A percentile compares a stretch with the other conserved stretches of the same genome.
Evolutionary conservation across 2,329 filamentous ascomycete species (phyloP).

Genomic region (Sporothrix phasma): DNA sequence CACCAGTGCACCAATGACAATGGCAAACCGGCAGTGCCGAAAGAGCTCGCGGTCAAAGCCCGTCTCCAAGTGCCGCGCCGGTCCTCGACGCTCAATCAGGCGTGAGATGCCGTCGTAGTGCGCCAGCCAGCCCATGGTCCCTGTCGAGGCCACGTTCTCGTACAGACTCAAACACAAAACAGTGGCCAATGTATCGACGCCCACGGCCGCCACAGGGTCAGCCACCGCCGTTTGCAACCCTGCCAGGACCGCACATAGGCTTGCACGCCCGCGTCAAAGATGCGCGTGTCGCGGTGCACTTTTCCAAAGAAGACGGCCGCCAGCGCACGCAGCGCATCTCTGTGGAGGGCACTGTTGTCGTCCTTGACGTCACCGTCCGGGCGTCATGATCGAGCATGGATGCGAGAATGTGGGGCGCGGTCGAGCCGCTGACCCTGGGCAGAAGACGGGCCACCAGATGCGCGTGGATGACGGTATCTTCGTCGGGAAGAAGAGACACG

Average conservation of each 20-base stretch:
- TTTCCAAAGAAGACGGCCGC: constrained; percentile 2
- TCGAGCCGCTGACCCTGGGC: not conserved
- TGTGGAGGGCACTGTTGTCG: not conserved
- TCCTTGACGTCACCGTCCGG: no score
- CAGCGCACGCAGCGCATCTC: not conserved
- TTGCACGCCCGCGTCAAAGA: not conserved
- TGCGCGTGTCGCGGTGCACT: not conserved
- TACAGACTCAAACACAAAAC: not conserved
- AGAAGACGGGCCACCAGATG: not conserved
- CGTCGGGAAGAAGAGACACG: not conserved
- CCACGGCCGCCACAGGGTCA: not conserved
- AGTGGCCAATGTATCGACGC: not conserved
- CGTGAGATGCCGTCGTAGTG: not conserved
- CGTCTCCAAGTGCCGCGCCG: not conserved
- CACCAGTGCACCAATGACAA: not conserved
- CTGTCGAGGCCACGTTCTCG: not conserved
- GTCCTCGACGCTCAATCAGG: not conserved
- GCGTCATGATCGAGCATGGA: not conserved
- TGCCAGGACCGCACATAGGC: not conserved
- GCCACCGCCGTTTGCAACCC: not conserved
- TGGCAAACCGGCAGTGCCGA: not conserved
- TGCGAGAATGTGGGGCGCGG: not conserved
- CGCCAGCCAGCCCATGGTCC: not conserved
- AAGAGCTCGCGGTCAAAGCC: not conserved
- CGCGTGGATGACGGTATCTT: not conserved